Evolutionary conservation across 2,329 filamentous ascomycete genomes (phyloP).

Genomic region (Cladosporium sp.): DNA sequence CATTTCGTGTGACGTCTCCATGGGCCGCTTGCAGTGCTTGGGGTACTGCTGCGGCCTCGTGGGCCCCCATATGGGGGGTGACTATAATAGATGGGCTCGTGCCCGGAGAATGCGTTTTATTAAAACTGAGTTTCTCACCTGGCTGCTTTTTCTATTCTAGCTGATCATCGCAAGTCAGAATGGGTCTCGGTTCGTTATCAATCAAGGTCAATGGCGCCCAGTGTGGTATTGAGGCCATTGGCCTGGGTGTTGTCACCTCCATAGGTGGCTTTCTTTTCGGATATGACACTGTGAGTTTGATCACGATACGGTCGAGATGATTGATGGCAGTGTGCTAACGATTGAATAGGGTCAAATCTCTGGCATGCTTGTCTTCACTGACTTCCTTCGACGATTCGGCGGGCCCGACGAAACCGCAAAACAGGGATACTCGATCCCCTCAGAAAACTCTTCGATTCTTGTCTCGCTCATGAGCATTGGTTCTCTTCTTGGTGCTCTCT

Average conservation of each 20-base stretch:
- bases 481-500: conserved; percentile 4
- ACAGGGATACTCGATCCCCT: conserved; percentile 1
- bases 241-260: conserved; percentile 2
- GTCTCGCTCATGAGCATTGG: conserved; percentile 10
- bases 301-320: not conserved
- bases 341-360: conserved; percentile 1
- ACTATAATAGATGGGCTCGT: not conserved
- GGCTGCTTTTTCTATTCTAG: not conserved
- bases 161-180: not conserved
- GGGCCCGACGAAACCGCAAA: not conserved
- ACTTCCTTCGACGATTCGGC: conserved; percentile 7
- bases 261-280: conserved; percentile 9
- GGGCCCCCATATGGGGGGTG: not conserved
- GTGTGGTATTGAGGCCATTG: conserved; percentile 10
- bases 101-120: not conserved
- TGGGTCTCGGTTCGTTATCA: conserved; percentile 9
- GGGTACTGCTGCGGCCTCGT: not conserved
- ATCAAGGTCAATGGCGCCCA: conserved; percentile 6
- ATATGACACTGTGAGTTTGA: conserved; percentile 5
- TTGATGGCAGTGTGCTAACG: not conserved
- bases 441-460: conserved; percentile 16
- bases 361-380: conserved; percentile 5
- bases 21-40: not conserved
- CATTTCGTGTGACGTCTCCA: conserved; percentile 2
- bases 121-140: not conserved